Base-by-base conservation (phyloP, 257 asterid genomes). In the Rhazya stricta region DNA sequence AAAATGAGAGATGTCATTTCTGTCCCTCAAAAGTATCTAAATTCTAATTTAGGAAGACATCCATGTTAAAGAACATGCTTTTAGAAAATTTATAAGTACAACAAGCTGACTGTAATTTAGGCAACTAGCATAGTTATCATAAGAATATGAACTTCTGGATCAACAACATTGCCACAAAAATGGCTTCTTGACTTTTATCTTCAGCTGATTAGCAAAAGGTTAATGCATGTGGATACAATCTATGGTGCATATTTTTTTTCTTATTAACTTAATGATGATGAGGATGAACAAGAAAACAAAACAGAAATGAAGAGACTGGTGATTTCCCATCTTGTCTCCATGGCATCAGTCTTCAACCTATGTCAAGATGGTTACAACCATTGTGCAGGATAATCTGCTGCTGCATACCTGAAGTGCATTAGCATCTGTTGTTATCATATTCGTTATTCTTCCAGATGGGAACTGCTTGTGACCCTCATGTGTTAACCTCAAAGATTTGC, bases 361-460 rank as follows among this genome's bases (percentile, higher is more conserved):
- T 37, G 45, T 37, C 9, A 36, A 9, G 23, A 37, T n/a, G 16
- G 37, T 69, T 45, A 21, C 36, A 15, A 42, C 25, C 61, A 69
- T 69, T n/a, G 23, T 12, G 12, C 37, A 29, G 5, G 5, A 48
- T 32, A 13, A n/a, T 18, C 39, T 29, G 37, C 50, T 37, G 76
- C 45, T 76, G 76, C 80, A 76, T 85, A 87, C 99, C 97, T 92
- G 96, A 79, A 94, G 97, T 72, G 97, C 87, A 77, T 90, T 96
- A 57, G 97, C 90, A 87, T 94, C 99, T 23, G 97, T 94, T 65
- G 99, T 87, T 96, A 94, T 90, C 83, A 94, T 83, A 76, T 94
- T 94, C 74, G 99, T 94, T 73, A 92, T 89, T 83, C 88, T 94
- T 60, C 99, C 99, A 43, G 97, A 81, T 66, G 97, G 81, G 86